Conservation (phyloP, 192 early-diverging fungal genomes). For the Entophlyctis luteolus region DNA sequence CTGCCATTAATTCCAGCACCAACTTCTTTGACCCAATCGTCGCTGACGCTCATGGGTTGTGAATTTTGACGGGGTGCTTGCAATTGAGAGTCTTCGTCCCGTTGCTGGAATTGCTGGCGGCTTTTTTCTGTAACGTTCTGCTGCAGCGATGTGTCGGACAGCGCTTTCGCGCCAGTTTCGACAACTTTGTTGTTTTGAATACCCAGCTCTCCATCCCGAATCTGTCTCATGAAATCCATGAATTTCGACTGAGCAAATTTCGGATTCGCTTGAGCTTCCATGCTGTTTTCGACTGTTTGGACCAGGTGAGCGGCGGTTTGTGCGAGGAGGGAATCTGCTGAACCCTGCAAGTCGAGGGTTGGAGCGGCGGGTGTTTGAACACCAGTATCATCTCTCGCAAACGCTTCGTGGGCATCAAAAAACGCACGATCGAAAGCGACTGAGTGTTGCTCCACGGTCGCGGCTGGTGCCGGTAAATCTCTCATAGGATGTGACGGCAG, state of each 20-base stretch:
- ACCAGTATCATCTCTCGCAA: no score
- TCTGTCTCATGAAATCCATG: conserved; percentile 85
- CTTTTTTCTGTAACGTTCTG: conserved; percentile 35
- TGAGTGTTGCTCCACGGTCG: conserved; percentile 32
- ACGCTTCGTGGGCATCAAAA: no score
- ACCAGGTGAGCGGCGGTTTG: conserved; percentile 78
- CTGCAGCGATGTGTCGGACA: conserved; percentile 24
- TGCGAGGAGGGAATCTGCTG: conserved; percentile 66
- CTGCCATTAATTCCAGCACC: conserved; percentile 40
- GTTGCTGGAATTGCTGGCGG: no score
- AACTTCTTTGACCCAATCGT: conserved; percentile 40
- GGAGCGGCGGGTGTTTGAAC: no score
- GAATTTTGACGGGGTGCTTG: no score
- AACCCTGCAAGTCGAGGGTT: conserved; percentile 23
- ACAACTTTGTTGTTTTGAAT: conserved; percentile 90
- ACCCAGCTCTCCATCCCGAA: conserved; percentile 81
- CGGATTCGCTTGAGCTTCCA: conserved; percentile 70
- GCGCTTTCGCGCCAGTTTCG: conserved; percentile 24
- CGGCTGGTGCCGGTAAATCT: background rate
- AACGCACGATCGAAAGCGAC: conserved; percentile 61
- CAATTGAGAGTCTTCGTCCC: no score
- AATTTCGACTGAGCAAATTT: conserved; percentile 93
- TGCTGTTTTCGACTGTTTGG: conserved; percentile 60
- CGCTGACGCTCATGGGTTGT: conserved; percentile 36
- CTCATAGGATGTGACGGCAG: conserved; percentile 35